phyloP scores from a whole-genome alignment of 345 rosid genomes.

The Pelargonium nanum region DNA sequence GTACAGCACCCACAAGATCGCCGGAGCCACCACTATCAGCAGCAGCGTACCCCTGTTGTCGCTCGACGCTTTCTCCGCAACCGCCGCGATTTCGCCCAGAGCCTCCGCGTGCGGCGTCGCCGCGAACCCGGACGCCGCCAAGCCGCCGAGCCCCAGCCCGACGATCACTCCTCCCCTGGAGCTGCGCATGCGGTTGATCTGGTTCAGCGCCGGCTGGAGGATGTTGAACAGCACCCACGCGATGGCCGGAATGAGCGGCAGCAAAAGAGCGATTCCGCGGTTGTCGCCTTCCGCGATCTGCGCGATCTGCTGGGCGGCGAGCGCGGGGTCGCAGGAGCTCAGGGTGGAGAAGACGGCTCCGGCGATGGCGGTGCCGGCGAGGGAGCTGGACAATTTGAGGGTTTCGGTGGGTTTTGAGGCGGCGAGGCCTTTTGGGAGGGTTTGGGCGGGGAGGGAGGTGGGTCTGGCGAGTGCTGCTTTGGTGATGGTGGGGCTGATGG shows the following conservation, averaged over 20 bases:
- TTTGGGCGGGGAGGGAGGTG: slow-evolving; percentile 14
- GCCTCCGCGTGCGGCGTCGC: slow-evolving; percentile 44
- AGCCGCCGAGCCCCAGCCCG: slow-evolving; percentile 74
- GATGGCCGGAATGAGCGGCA: slow-evolving; percentile 76
- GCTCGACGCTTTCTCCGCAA: slow-evolving; percentile 36
- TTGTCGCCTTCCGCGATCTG: slow-evolving; percentile 67
- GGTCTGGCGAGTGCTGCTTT: slow-evolving; percentile 36
- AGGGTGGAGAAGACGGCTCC: slow-evolving; percentile 74
- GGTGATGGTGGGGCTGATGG: slow-evolving; percentile 31
- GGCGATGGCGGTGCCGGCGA: slow-evolving; percentile 47
- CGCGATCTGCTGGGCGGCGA: slow-evolving; percentile 83
- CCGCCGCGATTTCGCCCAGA: slow-evolving; percentile 25
- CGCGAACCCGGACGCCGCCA: slow-evolving; percentile 47
- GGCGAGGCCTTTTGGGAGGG: slow-evolving; percentile 8
- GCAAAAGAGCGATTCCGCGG: slow-evolving; percentile 74
- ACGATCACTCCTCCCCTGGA: slow-evolving; percentile 54
- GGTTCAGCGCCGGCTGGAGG: slow-evolving; percentile 88
- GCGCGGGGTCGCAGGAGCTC: slow-evolving; percentile 58
- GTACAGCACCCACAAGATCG: slow-evolving; percentile 85
- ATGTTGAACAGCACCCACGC: slow-evolving; percentile 93
- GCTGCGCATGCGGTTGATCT: slow-evolving; percentile 62
- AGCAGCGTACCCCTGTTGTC: slow-evolving; percentile 80
- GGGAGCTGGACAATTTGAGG: slow-evolving; percentile 16
- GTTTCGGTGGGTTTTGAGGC: slow-evolving; percentile 13
- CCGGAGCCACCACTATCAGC: slow-evolving; percentile 76